Evolutionary conservation across 306 rosid genomes (phyloP).

Genomic region (Heteromeles arbutifolia): DNA sequence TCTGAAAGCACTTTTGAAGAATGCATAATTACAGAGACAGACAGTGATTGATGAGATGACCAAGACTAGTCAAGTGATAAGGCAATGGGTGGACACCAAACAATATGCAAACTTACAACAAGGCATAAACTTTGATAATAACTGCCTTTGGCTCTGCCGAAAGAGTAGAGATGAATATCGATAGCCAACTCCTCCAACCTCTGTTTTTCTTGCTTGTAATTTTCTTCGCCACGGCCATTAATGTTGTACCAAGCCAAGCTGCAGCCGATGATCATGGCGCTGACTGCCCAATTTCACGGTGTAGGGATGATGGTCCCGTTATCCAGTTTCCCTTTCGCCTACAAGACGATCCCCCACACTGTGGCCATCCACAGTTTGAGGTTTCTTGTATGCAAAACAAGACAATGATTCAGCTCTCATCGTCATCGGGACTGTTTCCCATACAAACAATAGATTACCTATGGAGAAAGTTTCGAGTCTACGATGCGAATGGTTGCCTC

Average conservation of each 20-base stretch:
- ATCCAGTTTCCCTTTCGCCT: slow-evolving; percentile 39
- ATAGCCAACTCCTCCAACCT: neutral
- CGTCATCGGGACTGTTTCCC: neutral
- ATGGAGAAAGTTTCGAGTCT: neutral
- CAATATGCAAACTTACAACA: neutral
- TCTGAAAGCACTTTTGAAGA: too few species aligned
- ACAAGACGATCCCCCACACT: neutral
- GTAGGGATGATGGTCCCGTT: slow-evolving; percentile 7
- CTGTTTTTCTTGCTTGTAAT: neutral
- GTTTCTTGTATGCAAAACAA: slow-evolving; percentile 18
- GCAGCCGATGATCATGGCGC: neutral
- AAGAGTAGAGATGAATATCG: neutral
- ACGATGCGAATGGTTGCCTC: neutral
- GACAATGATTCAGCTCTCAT: slow-evolving; percentile 1
- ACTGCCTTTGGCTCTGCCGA: neutral
- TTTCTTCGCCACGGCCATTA: neutral
- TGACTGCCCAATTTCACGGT: neutral
- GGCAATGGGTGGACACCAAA: neutral
- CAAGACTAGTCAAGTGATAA: neutral
- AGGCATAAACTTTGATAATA: too few species aligned
- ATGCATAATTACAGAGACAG: neutral
- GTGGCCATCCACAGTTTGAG: slow-evolving; percentile 37
- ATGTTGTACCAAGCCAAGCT: neutral
- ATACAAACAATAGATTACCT: neutral
- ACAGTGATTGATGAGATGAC: neutral